Evolutionary conservation across 1,284 basidiomycete genomes (phyloP).

Genomic region (Heterobasidion annosum): DNA sequence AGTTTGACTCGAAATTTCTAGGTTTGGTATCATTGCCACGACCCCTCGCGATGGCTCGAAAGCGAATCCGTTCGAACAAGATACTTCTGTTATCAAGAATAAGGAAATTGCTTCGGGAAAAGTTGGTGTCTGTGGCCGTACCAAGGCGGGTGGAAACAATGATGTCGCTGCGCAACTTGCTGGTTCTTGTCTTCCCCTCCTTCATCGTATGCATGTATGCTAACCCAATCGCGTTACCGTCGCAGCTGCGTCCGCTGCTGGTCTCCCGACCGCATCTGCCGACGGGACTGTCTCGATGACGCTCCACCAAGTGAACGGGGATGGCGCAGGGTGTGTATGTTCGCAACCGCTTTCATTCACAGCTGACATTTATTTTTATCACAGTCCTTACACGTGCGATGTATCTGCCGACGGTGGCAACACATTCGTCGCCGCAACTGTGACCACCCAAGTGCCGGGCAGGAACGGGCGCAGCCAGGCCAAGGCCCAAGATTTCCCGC

Average conservation of each 20-base stretch:
- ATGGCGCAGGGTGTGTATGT: neutral
- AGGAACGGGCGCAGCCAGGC: neutral
- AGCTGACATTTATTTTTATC: neutral
- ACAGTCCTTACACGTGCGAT: neutral
- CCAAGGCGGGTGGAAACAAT: neutral
- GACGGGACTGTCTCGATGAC: neutral
- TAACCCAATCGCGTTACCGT: neutral
- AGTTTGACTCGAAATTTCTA: neutral
- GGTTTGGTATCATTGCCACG: neutral
- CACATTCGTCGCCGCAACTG: neutral
- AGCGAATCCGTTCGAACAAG: neutral
- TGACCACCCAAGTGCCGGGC: neutral
- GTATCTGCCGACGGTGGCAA: neutral
- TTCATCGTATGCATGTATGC: neutral
- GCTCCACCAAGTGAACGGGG: neutral
- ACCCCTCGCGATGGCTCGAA: neutral
- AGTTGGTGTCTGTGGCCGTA: neutral
- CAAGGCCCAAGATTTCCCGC: neutral
- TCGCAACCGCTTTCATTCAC: neutral
- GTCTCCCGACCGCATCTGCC: neutral
- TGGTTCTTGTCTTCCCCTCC: neutral
- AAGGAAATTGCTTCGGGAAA: neutral
- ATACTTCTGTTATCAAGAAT: neutral
- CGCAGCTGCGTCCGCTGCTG: neutral
- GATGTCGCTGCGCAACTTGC: neutral